Evolutionary conservation across 2,329 filamentous ascomycete species (phyloP), one percentile per base, ranked within the genome.

Genomic region (Pezicula carpinea): DNA sequence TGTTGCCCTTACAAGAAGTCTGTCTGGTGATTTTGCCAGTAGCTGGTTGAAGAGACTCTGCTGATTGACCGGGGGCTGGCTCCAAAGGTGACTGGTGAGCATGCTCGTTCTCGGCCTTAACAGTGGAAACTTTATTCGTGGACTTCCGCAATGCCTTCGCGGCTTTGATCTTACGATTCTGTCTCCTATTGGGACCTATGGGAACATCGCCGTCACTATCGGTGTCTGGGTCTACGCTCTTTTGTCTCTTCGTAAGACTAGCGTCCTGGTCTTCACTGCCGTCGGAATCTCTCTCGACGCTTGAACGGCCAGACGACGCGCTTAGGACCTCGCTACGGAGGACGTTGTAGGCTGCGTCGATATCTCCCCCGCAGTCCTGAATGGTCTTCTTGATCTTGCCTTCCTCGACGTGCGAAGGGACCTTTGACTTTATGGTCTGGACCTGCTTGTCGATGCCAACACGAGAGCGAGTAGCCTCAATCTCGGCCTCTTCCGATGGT

Each of bases 211-310:
- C 73, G 14, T 77, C 74, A 43, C 69, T 71, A 52, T 77, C 74
- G 15, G 67, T 65, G 43, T 78, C 75, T 47, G 72, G 64, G 61
- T 77, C 65, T 51, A 76, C 63, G 59, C 75, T 77, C 23, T 57
- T 49, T 33, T 50, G 52, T 55, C 73, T 73, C 64, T 79, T 79
- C 50, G 70, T 73, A 14, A 75, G 72, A 6, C 69, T 72, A 14
- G n/a, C 64, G 59, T 18, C 65, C 21, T 59, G 57, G 10, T 73
- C 72, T 17, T 76, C 73, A 14, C 77, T 74, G 43, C 69, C 71
- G 52, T 77, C 74, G n/a, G 67, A 66, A 44, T 78, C 75, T 47
- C 72, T 64, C 62, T 77, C 65, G 51, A 76, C 63, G 59, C 75
- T 77, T 1, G 72, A 74, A 53, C 64, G 68, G 46, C 69, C 69